phyloP scores from a whole-genome alignment of 2,329 filamentous ascomycete genomes.

The Orbilia oligospora region DNA sequence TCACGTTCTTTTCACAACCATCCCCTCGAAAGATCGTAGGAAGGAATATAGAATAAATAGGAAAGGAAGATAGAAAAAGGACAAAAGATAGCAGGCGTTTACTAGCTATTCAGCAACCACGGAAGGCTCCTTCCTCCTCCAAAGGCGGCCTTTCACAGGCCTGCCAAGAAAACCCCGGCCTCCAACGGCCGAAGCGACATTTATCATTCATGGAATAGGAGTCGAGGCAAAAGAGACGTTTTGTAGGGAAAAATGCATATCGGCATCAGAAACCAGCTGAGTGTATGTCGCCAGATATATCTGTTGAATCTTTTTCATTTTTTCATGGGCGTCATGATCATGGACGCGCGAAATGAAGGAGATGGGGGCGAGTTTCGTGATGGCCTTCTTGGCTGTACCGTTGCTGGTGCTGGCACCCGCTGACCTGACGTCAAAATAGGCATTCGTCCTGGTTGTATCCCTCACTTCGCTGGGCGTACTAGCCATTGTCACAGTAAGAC shows the following conservation, averaged over 20 bases:
- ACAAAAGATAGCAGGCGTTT: neutral
- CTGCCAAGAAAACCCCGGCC: constrained; percentile 38
- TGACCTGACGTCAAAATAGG: constrained; percentile 29
- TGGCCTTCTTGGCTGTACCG: constrained; percentile 2
- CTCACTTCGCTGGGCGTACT: constrained; percentile 59
- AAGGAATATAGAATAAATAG: neutral
- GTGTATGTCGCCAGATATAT: constrained; percentile 31
- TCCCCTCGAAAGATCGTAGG: neutral
- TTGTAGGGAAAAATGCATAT: constrained; percentile 47
- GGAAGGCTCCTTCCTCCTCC: constrained; percentile 18
- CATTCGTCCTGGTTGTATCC: constrained; percentile 57
- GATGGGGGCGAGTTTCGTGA: constrained; percentile 2
- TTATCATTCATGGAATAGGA: constrained; percentile 17
- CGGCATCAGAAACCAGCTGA: constrained; percentile 58
- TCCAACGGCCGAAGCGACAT: constrained; percentile 13
- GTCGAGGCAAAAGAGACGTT: constrained; percentile 4
- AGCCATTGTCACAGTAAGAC: constrained; percentile 58
- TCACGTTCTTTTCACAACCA: neutral
- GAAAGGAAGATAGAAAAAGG: neutral
- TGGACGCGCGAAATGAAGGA: neutral
- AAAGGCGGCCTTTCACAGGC: constrained; percentile 54
- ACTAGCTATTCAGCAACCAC: constrained; percentile 17
- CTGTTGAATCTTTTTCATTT: neutral
- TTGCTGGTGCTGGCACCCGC: neutral
- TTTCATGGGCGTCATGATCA: too few relatives aligned